Conservation (phyloP, 2,329 filamentous ascomycete genomes). For the Hypocrella siamensis region DNA sequence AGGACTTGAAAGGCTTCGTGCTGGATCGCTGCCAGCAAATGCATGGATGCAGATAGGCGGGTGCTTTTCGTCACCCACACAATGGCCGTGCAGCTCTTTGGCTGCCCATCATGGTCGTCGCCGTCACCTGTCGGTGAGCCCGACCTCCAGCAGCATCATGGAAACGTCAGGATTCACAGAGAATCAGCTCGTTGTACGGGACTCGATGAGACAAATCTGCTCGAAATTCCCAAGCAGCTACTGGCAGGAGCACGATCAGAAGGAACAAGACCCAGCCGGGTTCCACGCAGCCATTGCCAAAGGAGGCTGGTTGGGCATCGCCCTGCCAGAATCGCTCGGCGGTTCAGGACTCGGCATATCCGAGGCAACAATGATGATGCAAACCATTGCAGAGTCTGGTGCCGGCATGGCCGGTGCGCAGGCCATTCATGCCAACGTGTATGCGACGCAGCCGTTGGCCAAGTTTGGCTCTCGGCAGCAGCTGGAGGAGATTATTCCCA, state of each 20-base stretch:
- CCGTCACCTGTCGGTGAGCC: too few relatives aligned
- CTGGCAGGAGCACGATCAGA: conserved; percentile 60
- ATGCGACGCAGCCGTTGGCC: conserved; percentile 60
- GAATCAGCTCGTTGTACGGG: conserved; percentile 55
- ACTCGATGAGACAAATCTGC: conserved; percentile 54
- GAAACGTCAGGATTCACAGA: conserved; percentile 57
- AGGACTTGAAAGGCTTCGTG: too few relatives aligned
- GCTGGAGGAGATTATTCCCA: conserved; percentile 46
- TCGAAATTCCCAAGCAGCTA: conserved; percentile 57
- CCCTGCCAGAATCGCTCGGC: conserved; percentile 57
- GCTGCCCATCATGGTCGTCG: too few relatives aligned
- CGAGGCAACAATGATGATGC: conserved; percentile 78
- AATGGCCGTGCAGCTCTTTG: too few relatives aligned
- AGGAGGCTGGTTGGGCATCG: conserved; percentile 71
- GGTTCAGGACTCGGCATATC: conserved; percentile 64
- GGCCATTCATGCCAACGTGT: conserved; percentile 51
- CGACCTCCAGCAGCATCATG: conserved; percentile 38
- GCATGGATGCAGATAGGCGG: too few relatives aligned
- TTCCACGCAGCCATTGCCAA: conserved; percentile 61
- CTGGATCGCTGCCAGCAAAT: too few relatives aligned
- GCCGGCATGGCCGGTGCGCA: conserved; percentile 63
- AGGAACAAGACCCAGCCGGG: conserved; percentile 54
- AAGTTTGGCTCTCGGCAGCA: conserved; percentile 56
- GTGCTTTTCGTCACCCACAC: too few relatives aligned
- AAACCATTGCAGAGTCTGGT: conserved; percentile 63